Percentiles rank a stretch among this genome's conserved stretches.
phyloP scores from a whole-genome alignment of 352 stramenopile genomes.

The Phytopythium ostracodes region DNA sequence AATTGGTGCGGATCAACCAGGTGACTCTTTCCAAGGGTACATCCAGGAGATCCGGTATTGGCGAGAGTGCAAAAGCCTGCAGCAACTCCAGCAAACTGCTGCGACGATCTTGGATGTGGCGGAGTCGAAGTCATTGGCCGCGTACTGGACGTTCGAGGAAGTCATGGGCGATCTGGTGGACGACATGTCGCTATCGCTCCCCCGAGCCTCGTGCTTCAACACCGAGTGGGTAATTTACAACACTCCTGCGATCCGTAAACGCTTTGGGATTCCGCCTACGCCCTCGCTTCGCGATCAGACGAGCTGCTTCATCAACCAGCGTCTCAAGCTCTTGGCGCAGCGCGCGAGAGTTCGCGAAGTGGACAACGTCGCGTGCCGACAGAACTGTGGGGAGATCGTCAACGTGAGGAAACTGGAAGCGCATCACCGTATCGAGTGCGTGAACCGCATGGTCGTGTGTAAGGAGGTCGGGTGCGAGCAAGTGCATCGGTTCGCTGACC shows the following conservation, averaged over 20 bases:
- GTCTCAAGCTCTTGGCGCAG: conserved; percentile 58
- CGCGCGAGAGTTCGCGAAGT: conserved; percentile 41
- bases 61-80: conserved; percentile 29
- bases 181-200: conserved; percentile 54
- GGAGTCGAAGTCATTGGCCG: conserved; percentile 29
- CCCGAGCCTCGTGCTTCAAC: conserved; percentile 41
- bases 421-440: conserved; percentile 46
- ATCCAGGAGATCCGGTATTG: conserved; percentile 72
- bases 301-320: conserved; percentile 64
- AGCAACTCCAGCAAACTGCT: conserved; percentile 33
- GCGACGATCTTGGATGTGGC: conserved; percentile 37
- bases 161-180: conserved; percentile 64
- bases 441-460: conserved; percentile 52
- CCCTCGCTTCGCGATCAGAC: conserved; percentile 61
- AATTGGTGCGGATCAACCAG: conserved; percentile 34
- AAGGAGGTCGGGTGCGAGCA: conserved; percentile 37
- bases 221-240: conserved; percentile 52
- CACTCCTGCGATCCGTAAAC: conserved; percentile 32
- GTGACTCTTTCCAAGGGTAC: conserved; percentile 57
- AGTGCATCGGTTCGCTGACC: conserved; percentile 29
- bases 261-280: conserved; percentile 51
- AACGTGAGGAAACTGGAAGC: conserved; percentile 35
- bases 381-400: conserved; percentile 37
- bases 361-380: conserved; percentile 34
- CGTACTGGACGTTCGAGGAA: conserved; percentile 81